phyloP scores from a whole-genome alignment of 371 early-diverging fungal genomes.

The Lichtheimia ramosa region DNA sequence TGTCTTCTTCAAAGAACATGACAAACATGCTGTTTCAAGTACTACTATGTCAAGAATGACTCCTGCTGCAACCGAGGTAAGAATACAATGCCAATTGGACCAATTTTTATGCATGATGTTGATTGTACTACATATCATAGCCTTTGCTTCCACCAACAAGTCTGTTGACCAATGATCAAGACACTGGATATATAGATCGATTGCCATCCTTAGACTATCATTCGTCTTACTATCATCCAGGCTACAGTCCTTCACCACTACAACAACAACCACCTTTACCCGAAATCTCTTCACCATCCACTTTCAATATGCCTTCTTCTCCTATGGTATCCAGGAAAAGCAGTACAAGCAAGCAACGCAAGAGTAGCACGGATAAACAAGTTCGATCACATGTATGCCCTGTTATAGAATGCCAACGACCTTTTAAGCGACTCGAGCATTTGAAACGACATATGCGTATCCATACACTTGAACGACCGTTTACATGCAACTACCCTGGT shows the following conservation, averaged over 20 bases:
- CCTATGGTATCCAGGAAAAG: neutral
- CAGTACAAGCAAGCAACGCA: constrained; percentile 8
- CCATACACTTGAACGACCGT: constrained; percentile 78
- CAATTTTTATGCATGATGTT: too few relatives aligned
- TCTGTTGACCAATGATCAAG: neutral
- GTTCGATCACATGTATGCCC: constrained; percentile 38
- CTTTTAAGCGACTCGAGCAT: constrained; percentile 84
- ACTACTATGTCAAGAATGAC: neutral
- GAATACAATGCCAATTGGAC: neutral
- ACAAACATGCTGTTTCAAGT: neutral
- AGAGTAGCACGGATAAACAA: neutral
- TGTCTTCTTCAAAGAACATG: neutral
- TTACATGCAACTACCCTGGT: constrained; percentile 57
- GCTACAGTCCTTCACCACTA: too few relatives aligned
- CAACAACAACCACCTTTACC: too few relatives aligned
- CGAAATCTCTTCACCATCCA: too few relatives aligned
- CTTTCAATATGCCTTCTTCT: too few relatives aligned
- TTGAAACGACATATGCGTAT: constrained; percentile 84
- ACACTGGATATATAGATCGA: too few relatives aligned
- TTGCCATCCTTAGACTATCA: too few relatives aligned
- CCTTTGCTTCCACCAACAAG: neutral
- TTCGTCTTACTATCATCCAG: too few relatives aligned
- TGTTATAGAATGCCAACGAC: constrained; percentile 44
- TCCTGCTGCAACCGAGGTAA: neutral
- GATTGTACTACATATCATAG: too few relatives aligned